phyloP scores from a whole-genome alignment of 1,284 basidiomycete genomes.

The Fomitiporia mediterranea region DNA sequence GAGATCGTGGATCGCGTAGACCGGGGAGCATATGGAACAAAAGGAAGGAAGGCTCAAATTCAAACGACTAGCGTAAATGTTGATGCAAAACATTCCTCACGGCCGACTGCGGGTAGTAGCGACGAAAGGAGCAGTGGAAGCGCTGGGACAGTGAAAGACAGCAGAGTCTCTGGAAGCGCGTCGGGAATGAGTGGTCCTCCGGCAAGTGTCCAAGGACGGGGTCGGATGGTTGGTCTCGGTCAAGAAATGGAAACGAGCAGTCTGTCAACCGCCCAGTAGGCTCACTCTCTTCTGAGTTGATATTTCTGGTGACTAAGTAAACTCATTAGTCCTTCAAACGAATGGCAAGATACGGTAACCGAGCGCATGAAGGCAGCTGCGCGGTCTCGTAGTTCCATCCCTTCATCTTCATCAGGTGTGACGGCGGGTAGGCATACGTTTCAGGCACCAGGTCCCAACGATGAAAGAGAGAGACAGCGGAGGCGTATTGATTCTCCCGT shows the following conservation, averaged over 20 bases:
- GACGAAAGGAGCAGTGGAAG: slow-evolving; percentile 30
- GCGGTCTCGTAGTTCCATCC: neutral
- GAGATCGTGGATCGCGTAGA: slow-evolving; percentile 76
- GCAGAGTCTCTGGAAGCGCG: neutral
- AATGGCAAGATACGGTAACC: slow-evolving; percentile 71
- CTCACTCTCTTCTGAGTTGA: neutral
- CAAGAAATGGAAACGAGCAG: slow-evolving; percentile 18
- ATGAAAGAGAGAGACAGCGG: slow-evolving; percentile 10
- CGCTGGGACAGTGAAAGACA: slow-evolving; percentile 21
- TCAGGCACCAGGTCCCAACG: neutral
- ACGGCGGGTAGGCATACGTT: neutral
- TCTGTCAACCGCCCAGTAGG: slow-evolving; percentile 14
- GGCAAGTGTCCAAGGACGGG: slow-evolving; percentile 15
- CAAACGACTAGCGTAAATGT: slow-evolving; percentile 29
- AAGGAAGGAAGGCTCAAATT: slow-evolving; percentile 60
- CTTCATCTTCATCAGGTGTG: neutral
- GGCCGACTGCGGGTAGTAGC: slow-evolving; percentile 25
- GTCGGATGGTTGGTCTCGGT: slow-evolving; percentile 18
- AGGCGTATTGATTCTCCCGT: slow-evolving; percentile 12
- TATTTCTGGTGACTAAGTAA: neutral
- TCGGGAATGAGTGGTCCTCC: neutral
- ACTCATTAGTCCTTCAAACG: slow-evolving; percentile 59
- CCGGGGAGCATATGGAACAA: slow-evolving; percentile 68
- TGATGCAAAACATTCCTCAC: slow-evolving; percentile 21
- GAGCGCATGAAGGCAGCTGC: slow-evolving; percentile 24